Conservation (phyloP, 2,329 filamentous ascomycete genomes). For the Magnaporthales sp. region DNA sequence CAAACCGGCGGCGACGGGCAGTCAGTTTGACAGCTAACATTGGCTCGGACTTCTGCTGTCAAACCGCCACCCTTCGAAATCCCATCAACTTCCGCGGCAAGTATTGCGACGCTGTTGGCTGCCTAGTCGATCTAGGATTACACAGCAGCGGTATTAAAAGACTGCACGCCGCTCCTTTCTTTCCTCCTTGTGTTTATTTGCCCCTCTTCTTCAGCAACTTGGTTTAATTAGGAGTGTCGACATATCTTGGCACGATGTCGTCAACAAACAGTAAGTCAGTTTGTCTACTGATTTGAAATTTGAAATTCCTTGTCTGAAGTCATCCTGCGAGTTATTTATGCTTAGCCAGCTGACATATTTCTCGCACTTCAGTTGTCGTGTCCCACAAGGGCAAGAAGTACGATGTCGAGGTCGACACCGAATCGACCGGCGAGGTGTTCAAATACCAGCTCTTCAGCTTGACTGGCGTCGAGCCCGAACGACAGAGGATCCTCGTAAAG, state of each 20-base stretch:
- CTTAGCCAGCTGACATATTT: not conserved
- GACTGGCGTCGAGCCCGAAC: conserved; percentile 90
- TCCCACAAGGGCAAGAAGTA: conserved; percentile 96
- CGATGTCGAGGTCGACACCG: conserved; percentile 82
- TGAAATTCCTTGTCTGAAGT: too few species aligned
- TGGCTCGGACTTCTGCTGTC: not conserved
- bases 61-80: not conserved
- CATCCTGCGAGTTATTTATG: too few species aligned
- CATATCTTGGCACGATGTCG: not conserved
- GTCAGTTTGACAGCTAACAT: not conserved
- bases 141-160: not conserved
- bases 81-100: not conserved
- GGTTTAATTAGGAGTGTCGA: not conserved
- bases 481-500: conserved; percentile 93
- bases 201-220: not conserved
- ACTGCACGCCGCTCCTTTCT: not conserved
- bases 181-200: not conserved
- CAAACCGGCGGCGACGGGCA: not conserved
- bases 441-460: conserved; percentile 94
- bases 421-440: conserved; percentile 81
- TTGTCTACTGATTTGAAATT: not conserved
- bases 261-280: not conserved
- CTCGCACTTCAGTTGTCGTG: conserved; percentile 60
- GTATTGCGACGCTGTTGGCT: not conserved
- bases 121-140: not conserved